Conservation (phyloP, 1,139 yeast genomes). For the Zygosaccharomyces sapae region DNA sequence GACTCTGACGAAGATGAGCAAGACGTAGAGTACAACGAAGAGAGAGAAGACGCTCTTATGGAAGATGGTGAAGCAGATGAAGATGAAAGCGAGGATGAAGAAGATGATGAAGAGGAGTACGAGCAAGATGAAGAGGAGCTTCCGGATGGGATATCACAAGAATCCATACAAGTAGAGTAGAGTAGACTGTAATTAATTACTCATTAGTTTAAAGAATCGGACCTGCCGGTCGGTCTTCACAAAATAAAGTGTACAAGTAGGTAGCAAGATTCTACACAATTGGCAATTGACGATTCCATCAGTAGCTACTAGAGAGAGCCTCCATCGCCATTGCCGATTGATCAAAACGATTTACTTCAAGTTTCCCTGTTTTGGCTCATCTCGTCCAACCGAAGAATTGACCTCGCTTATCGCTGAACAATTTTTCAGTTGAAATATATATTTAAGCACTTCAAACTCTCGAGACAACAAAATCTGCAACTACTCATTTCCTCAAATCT, state of each 20-base stretch:
- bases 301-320: no score
- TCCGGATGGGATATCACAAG: conserved; percentile 16
- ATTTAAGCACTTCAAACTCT: neutral
- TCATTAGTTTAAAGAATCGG: conserved; percentile 7
- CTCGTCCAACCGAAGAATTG: neutral
- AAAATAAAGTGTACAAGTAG: no score
- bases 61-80: conserved; percentile 42
- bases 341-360: neutral
- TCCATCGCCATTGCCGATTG: no score
- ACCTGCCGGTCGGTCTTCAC: conserved; percentile 1
- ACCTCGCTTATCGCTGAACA: conserved; percentile 4
- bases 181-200: conserved; percentile 17
- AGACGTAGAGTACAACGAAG: conserved; percentile 33
- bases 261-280: no score
- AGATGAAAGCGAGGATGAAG: conserved; percentile 39
- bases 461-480: neutral
- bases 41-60: conserved; percentile 39
- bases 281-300: no score
- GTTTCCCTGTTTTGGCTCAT: neutral
- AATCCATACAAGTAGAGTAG: conserved; percentile 6
- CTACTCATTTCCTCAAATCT: neutral
- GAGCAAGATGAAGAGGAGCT: conserved; percentile 35
- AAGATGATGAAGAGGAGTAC: conserved; percentile 32
- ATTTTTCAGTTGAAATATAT: conserved; percentile 4
- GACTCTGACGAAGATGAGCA: conserved; percentile 39